phyloP scores from a whole-genome alignment of 1,139 yeast genomes.

The Hansenula lynferdii region DNA sequence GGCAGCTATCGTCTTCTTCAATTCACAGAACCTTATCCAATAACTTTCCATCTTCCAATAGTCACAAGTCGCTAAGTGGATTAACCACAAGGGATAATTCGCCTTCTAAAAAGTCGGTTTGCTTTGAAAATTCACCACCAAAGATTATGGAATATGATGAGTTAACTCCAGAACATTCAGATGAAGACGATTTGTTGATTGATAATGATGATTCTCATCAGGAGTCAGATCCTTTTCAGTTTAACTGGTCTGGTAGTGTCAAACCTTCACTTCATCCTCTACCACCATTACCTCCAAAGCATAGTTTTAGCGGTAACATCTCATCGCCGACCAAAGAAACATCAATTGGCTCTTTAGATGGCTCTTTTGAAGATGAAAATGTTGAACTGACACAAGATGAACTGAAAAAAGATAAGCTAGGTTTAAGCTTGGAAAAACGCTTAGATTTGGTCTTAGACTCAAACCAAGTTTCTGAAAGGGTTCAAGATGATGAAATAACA shows the following conservation, averaged over 20 bases:
- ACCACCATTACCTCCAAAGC: constrained; percentile 23
- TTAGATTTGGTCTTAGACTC: constrained; percentile 23
- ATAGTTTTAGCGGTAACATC: constrained; percentile 14
- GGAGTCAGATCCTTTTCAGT: constrained; percentile 17
- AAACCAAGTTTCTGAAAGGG: constrained; percentile 16
- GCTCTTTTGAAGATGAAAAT: constrained; percentile 9
- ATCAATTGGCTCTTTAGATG: constrained; percentile 19
- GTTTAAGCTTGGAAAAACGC: constrained; percentile 20
- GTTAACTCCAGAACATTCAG: constrained; percentile 32
- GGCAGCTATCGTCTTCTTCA: constrained; percentile 18
- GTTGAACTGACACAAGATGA: constrained; percentile 20
- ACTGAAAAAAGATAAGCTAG: constrained; percentile 7
- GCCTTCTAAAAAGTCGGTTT: constrained; percentile 30
- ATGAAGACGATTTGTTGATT: constrained; percentile 23
- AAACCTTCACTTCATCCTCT: constrained; percentile 16
- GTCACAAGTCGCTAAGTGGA: constrained; percentile 9
- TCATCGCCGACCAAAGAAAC: constrained; percentile 24
- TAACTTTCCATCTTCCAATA: constrained; percentile 11
- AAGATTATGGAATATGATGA: constrained; percentile 38
- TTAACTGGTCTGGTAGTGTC: constrained; percentile 24
- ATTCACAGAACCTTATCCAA: constrained; percentile 16
- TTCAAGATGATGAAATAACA: constrained; percentile 27
- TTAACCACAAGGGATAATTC: constrained; percentile 20
- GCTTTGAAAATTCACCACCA: constrained; percentile 27
- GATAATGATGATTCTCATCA: too few species aligned